Evolutionary conservation across 2,329 filamentous ascomycete genomes (phyloP), one percentile per base, ranked within the genome.

Genomic region (Colletotrichum tropicale): DNA sequence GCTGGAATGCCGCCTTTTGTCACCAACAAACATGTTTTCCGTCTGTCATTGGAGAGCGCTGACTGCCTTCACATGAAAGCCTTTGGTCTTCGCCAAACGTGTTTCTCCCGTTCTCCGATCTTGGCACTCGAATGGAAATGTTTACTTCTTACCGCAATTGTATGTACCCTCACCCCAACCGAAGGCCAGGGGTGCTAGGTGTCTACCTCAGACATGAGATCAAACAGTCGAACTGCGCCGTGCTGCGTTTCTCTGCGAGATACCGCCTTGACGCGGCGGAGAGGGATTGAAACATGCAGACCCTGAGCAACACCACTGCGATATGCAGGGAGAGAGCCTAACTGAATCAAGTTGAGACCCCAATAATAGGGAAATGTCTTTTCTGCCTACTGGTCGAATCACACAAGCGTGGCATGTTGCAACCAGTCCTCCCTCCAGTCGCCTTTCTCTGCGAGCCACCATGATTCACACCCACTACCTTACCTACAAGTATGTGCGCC

Each of bases 251-350:
- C 18, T 30, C 52, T 65, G 32, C 38, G 36, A 60, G 43, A 60
- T 71, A 32, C 28, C 36, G 30, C 69, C 34, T 69, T 43, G 56
- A 73, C 58, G 28, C 56, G 52, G 62, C 43, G 55, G 65, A 61
- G 24, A 28, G 16, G 26, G 32, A 69, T 69, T 61, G 74, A 69
- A 76, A 74, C 70, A 67, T 36, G 70, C 73, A 52, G 48, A 60
- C 58, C 43, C 56, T 74, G 64, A 65, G 48, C 64, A 60, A 66
- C 58, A 65, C 30, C 43, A 55, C 52, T 36, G 64, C 58, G 28
- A 38, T 32, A 60, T 73, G 70, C 70, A 74, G 58, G 64, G 74
- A 68, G 64, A 65, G 62, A 58, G 43, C 36, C 34, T 68, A 58
- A 61, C 32, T 52, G 74, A 28, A 56, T 74, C 72, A 74, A 36